Conservation (phyloP, 2,329 filamentous ascomycete species). For the Nannizziopsis barbatae region DNA sequence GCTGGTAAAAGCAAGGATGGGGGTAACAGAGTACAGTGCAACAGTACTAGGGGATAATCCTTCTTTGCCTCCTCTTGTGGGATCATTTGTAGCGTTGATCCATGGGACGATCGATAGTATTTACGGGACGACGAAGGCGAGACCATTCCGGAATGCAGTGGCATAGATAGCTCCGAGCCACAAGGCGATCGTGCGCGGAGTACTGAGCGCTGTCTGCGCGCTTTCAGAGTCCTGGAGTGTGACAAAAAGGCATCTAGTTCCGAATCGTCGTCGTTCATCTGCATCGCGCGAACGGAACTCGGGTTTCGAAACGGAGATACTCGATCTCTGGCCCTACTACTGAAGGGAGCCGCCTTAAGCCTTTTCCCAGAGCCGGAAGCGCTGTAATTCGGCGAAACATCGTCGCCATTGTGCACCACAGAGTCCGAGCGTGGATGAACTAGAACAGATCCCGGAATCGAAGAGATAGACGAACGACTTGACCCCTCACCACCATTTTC, state of each 20-base stretch:
- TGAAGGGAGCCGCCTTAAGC: slow-evolving; percentile 16
- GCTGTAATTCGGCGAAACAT: background rate
- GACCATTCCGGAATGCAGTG: slow-evolving; percentile 25
- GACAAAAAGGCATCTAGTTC: slow-evolving; percentile 32
- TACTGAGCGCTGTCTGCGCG: slow-evolving; percentile 1
- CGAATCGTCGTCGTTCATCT: slow-evolving; percentile 30
- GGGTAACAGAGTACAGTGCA: slow-evolving; percentile 50
- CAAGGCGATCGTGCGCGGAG: slow-evolving; percentile 15
- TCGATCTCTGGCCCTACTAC: slow-evolving; percentile 25
- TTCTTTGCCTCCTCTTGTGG: slow-evolving; percentile 21
- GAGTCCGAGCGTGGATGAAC: slow-evolving; percentile 21
- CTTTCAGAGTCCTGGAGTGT: slow-evolving; percentile 22
- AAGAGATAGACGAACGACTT: slow-evolving; percentile 31
- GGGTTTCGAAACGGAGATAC: slow-evolving; percentile 35
- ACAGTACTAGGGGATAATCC: slow-evolving; percentile 47
- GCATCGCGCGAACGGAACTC: slow-evolving; percentile 34
- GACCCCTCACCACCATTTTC: slow-evolving; percentile 7
- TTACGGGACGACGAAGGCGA: slow-evolving; percentile 24
- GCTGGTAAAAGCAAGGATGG: slow-evolving; percentile 40
- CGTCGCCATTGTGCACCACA: background rate
- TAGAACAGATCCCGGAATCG: slow-evolving; percentile 31
- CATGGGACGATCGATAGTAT: slow-evolving; percentile 27
- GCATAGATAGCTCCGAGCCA: slow-evolving; percentile 24
- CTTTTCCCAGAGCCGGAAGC: slow-evolving; percentile 13
- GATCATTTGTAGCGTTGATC: slow-evolving; percentile 7